These are phyloP conservation scores for Suhomyces yuchorum DNA, from an alignment of 1,139 yeast genomes.

Conservation along the genomic window DNA sequence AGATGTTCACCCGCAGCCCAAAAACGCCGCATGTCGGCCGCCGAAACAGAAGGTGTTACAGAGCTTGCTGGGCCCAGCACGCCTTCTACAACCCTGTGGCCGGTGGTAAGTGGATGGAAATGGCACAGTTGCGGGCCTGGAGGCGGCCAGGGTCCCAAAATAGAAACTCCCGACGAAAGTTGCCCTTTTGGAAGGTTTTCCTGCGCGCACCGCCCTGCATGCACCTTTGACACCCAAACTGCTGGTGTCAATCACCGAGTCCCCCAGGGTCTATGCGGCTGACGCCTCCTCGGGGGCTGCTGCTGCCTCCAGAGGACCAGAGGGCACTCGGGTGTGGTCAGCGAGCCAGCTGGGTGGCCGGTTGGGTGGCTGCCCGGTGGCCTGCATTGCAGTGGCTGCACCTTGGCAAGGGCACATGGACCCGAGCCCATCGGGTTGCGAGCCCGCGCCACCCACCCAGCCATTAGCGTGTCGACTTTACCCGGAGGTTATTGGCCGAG, in stretches of 20 bases:
- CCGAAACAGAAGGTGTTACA: slow-evolving; percentile 10
- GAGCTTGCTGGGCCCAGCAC: background rate
- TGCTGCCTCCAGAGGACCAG: too few relatives aligned
- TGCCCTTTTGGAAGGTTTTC: slow-evolving; percentile 1
- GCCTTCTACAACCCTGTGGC: background rate
- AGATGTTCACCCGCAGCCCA: background rate
- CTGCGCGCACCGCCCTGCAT: background rate
- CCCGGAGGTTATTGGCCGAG: background rate
- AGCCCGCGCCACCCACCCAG: background rate
- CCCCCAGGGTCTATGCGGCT: background rate
- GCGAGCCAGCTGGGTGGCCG: too few relatives aligned
- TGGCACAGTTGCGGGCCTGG: background rate
- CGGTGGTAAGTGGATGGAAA: background rate
- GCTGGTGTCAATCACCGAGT: background rate
- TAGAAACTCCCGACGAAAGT: background rate
- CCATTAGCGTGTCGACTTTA: background rate
- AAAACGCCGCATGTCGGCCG: slow-evolving; percentile 1
- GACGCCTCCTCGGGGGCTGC: too few relatives aligned
- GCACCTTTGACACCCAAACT: background rate
- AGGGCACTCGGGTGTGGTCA: too few relatives aligned
- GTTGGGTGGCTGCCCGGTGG: too few relatives aligned
- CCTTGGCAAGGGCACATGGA: background rate
- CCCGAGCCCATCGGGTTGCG: background rate
- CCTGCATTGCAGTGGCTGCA: too few relatives aligned
- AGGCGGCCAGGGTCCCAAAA: background rate